Evolutionary conservation across 352 stramenopile genomes (phyloP).

Genomic region (Pythium sp.): DNA sequence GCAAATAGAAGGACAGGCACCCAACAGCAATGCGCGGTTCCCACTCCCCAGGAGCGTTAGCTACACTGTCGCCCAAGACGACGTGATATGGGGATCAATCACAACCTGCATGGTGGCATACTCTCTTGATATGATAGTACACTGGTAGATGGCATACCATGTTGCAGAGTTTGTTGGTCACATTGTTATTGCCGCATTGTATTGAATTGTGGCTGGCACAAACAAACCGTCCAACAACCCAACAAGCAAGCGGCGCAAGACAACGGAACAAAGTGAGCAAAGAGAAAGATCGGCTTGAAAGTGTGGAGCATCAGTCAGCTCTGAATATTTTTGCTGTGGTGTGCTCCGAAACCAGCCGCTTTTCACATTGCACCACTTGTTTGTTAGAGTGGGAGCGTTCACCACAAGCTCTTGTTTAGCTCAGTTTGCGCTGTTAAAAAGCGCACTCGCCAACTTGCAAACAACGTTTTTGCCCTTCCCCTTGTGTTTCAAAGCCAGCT

Average conservation of each 20-base stretch:
- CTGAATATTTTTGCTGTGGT: slow-evolving; percentile 1
- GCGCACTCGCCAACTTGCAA: neutral
- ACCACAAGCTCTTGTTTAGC: neutral
- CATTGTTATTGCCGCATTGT: neutral
- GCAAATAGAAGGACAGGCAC: neutral
- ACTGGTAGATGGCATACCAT: neutral
- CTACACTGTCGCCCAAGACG: neutral
- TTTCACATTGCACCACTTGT: neutral
- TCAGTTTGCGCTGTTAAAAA: neutral
- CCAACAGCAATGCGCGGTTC: neutral
- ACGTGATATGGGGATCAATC: too few species aligned
- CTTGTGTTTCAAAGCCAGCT: slow-evolving; percentile 2
- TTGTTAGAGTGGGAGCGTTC: neutral
- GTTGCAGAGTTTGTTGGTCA: neutral
- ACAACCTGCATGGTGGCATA: too few species aligned
- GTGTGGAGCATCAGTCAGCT: neutral
- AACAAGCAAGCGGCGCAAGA: neutral
- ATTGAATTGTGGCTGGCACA: neutral
- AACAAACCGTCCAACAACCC: neutral
- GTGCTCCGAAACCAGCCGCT: neutral
- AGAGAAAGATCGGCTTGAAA: neutral
- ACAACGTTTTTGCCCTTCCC: neutral
- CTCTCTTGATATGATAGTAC: neutral
- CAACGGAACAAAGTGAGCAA: neutral
- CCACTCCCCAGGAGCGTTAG: neutral